Conservation (phyloP, 179 eudicot species). For the Drosera spatulata region DNA sequence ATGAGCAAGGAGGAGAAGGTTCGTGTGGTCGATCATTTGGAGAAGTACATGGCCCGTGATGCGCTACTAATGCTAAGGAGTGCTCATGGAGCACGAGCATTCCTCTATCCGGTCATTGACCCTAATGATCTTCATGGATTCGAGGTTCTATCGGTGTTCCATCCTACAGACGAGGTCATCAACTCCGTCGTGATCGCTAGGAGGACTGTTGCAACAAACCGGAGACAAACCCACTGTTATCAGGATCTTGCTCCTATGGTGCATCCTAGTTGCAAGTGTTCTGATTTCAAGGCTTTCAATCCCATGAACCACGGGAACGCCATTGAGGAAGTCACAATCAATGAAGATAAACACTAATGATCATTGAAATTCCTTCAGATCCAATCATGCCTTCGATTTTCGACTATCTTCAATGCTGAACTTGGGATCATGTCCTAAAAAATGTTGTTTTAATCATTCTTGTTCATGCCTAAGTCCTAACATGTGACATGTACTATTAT, state of each 20-base stretch:
- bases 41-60: slow-evolving; percentile 60
- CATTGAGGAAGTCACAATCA: slow-evolving; percentile 46
- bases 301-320: slow-evolving; percentile 42
- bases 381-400: not conserved
- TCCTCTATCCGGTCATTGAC: slow-evolving; percentile 66
- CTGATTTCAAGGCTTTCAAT: slow-evolving; percentile 33
- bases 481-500: not conserved
- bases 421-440: slow-evolving; percentile 6
- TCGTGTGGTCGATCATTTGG: slow-evolving; percentile 41
- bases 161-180: slow-evolving; percentile 69
- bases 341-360: slow-evolving; percentile 16
- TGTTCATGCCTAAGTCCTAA: slow-evolving; percentile 7
- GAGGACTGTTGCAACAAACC: slow-evolving; percentile 6
- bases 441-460: slow-evolving; percentile 1
- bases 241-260: slow-evolving; percentile 23
- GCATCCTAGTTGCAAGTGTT: slow-evolving; percentile 48
- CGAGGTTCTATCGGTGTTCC: slow-evolving; percentile 46
- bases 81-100: slow-evolving; percentile 75
- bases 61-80: slow-evolving; percentile 69
- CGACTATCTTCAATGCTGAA: not conserved
- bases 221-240: slow-evolving; percentile 3
- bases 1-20: slow-evolving; percentile 53
- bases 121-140: slow-evolving; percentile 56
- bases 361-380: not conserved
- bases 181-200: slow-evolving; percentile 62